phyloP scores from a whole-genome alignment of 2,329 filamentous ascomycete genomes.

The Fusarium burgessii region DNA sequence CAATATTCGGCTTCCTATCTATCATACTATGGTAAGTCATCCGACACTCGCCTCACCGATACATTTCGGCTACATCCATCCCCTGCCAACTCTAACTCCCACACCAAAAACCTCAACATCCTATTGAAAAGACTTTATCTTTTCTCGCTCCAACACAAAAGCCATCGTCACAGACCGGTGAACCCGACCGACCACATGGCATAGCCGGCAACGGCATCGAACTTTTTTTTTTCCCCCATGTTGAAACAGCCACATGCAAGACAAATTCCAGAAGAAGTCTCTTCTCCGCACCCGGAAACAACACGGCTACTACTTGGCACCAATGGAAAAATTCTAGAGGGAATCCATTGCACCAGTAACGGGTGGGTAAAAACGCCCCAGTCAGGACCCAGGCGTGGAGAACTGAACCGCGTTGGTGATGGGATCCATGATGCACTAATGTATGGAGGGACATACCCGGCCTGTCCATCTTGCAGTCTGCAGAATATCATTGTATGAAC shows the following conservation, averaged over 20 bases:
- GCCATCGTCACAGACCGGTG: neutral
- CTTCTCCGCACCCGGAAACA: slow-evolving; percentile 1
- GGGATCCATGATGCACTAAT: slow-evolving; percentile 30
- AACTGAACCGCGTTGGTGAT: neutral
- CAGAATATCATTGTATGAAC: slow-evolving; percentile 15
- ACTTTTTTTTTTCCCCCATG: neutral
- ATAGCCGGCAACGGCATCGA: neutral
- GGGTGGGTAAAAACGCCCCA: slow-evolving; percentile 3
- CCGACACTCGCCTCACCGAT: neutral
- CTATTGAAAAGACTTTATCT: neutral
- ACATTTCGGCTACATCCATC: neutral
- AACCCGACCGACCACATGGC: neutral
- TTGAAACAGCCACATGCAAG: neutral
- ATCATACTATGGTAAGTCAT: no score
- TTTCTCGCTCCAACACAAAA: neutral
- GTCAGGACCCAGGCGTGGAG: slow-evolving; percentile 13
- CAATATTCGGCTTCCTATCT: neutral
- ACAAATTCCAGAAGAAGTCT: neutral
- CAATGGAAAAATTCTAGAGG: slow-evolving; percentile 14
- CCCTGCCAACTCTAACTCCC: neutral
- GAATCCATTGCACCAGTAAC: neutral
- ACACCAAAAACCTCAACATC: neutral
- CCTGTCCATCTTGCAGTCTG: slow-evolving; percentile 19
- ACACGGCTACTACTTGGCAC: neutral
- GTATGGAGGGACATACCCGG: slow-evolving; percentile 23